phyloP scores from a whole-genome alignment of 352 stramenopile genomes.

The Pythium coloratum region DNA sequence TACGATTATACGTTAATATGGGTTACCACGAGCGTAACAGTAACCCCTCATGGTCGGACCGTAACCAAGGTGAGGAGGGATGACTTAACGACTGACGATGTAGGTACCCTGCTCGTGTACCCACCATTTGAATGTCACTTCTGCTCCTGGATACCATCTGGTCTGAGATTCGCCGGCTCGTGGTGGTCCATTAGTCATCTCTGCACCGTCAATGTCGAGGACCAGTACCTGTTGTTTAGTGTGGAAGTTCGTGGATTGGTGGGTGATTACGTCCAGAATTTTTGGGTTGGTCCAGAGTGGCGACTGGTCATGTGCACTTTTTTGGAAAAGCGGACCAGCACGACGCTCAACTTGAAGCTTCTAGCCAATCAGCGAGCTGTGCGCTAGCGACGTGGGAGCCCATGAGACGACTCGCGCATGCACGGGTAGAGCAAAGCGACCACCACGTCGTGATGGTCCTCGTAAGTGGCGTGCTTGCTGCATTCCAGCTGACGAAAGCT shows the following conservation, averaged over 20 bases:
- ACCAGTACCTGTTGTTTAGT: slow-evolving; percentile 16
- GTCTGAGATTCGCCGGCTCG: slow-evolving; percentile 7
- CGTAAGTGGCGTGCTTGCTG: not conserved
- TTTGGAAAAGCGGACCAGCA: slow-evolving; percentile 1
- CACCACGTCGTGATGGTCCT: not conserved
- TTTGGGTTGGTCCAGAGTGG: too few relatives aligned
- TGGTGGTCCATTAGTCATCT: slow-evolving; percentile 5
- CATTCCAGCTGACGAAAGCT: not conserved
- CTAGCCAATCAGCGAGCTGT: not conserved
- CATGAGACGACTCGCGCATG: not conserved
- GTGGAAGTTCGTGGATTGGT: not conserved
- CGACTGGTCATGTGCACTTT: not conserved
- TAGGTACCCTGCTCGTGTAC: slow-evolving; percentile 8
- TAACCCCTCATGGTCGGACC: not conserved
- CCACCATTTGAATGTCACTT: not conserved
- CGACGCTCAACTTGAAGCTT: not conserved
- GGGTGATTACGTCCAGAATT: slow-evolving; percentile 1
- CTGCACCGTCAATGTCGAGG: not conserved
- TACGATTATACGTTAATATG: not conserved
- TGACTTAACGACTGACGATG: not conserved
- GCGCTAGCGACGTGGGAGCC: not conserved
- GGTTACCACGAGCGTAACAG: not conserved
- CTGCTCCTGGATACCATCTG: slow-evolving; percentile 9
- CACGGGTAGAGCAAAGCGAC: not conserved
- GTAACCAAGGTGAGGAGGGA: slow-evolving; percentile 3